Evolutionary conservation across 2,329 filamentous ascomycete genomes (phyloP).

Genomic region (Hymenotorrendiella dingleyae): DNA sequence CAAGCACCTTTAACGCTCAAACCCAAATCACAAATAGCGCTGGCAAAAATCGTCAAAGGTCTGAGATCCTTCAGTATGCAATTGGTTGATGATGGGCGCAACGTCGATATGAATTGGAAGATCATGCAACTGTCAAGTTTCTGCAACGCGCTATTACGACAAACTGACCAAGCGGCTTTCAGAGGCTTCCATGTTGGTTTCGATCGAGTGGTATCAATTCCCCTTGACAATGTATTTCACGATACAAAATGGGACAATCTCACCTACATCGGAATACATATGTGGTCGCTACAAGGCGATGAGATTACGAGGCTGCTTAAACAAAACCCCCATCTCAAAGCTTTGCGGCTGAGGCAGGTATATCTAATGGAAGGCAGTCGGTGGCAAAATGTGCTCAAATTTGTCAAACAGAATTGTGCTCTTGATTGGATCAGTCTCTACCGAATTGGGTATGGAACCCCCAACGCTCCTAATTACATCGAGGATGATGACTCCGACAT

Average conservation of each 20-base stretch:
- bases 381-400: conserved; percentile 55
- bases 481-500: conserved; percentile 36
- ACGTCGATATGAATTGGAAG: conserved; percentile 45
- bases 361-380: conserved; percentile 51
- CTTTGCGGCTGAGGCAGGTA: conserved; percentile 54
- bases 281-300: conserved; percentile 53
- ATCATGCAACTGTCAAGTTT: conserved; percentile 51
- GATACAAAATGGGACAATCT: conserved; percentile 54
- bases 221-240: conserved; percentile 57
- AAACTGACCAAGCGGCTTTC: conserved; percentile 54
- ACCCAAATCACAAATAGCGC: conserved; percentile 38
- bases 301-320: conserved; percentile 54
- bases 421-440: conserved; percentile 59
- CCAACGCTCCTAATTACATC: conserved; percentile 35
- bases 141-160: conserved; percentile 51
- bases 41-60: conserved; percentile 47
- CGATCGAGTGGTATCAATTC: conserved; percentile 48
- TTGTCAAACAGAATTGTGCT: conserved; percentile 50
- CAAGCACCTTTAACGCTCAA: conserved; percentile 49
- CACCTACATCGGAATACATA: conserved; percentile 58
- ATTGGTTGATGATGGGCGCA: conserved; percentile 39
- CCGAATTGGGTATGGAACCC: conserved; percentile 49
- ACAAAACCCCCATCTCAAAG: conserved; percentile 51
- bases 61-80: conserved; percentile 58
- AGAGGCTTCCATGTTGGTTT: conserved; percentile 62